These are phyloP conservation scores for Globisporangium spinosum DNA, from an alignment of 352 stramenopile genomes.

Conservation along the genomic window DNA sequence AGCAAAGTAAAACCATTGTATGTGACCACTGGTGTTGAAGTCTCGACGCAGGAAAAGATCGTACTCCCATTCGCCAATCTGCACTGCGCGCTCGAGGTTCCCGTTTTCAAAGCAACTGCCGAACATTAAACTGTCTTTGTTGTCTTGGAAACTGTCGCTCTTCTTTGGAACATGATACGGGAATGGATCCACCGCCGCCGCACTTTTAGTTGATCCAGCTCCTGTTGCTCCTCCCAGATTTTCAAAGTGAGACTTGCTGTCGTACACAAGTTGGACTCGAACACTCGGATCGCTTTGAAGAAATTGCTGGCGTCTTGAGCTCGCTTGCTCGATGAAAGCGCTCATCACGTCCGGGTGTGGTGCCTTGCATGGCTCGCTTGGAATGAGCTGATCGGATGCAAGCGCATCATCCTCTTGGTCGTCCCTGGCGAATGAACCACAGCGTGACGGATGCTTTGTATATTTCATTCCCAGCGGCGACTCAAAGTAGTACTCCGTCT, in stretches of 20 bases:
- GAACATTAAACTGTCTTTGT: slow-evolving; percentile 67
- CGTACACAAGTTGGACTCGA: slow-evolving; percentile 52
- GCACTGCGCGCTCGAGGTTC: slow-evolving; percentile 85
- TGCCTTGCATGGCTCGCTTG: slow-evolving; percentile 21
- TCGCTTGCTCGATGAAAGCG: slow-evolving; percentile 29
- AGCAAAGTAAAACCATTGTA: slow-evolving; percentile 95
- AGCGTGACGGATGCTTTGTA: slow-evolving; percentile 28
- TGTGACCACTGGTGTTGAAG: slow-evolving; percentile 78
- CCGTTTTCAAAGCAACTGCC: slow-evolving; percentile 92
- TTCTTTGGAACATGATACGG: slow-evolving; percentile 40
- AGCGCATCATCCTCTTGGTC: slow-evolving; percentile 1
- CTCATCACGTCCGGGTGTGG: slow-evolving; percentile 15
- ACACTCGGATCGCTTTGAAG: slow-evolving; percentile 28
- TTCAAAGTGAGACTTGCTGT: slow-evolving; percentile 29
- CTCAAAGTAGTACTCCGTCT: slow-evolving; percentile 19
- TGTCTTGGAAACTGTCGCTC: slow-evolving; percentile 20
- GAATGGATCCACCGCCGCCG: slow-evolving; percentile 1
- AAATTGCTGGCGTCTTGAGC: slow-evolving; percentile 27
- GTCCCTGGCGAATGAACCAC: not conserved
- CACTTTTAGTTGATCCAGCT: slow-evolving; percentile 3
- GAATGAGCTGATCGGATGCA: slow-evolving; percentile 15
- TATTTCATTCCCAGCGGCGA: slow-evolving; percentile 12
- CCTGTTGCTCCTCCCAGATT: slow-evolving; percentile 2
- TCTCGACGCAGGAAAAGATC: slow-evolving; percentile 88
- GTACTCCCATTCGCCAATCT: slow-evolving; percentile 85